Conservation (phyloP, 495 filamentous ascomycete genomes). For the Bacidia gigantensis region DNA sequence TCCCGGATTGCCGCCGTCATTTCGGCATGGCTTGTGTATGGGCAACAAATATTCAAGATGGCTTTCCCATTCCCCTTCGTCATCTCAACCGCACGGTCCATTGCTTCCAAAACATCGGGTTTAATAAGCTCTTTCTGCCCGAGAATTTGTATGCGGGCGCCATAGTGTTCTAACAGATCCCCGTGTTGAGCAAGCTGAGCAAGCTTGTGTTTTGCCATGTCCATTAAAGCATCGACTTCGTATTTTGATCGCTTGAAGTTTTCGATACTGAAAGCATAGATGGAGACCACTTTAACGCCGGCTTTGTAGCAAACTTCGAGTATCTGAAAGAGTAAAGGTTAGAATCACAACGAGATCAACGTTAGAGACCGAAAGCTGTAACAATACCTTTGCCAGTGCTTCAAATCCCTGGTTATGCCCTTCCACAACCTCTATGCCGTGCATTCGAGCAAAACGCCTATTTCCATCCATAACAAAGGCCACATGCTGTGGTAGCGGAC, state of each 20-base stretch:
- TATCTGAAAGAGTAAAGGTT: conserved; percentile 37
- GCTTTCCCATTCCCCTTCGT: conserved; percentile 71
- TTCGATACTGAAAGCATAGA: conserved; percentile 97
- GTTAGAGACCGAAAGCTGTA: not conserved
- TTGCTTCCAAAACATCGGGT: conserved; percentile 73
- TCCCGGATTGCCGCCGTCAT: conserved; percentile 83
- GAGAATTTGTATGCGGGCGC: conserved; percentile 69
- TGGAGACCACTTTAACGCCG: conserved; percentile 84
- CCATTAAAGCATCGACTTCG: conserved; percentile 94
- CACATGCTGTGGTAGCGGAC: conserved; percentile 83
- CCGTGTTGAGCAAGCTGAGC: conserved; percentile 84
- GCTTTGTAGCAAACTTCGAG: conserved; percentile 96
- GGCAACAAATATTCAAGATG: conserved; percentile 91
- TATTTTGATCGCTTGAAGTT: conserved; percentile 98
- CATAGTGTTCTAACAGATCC: conserved; percentile 83
- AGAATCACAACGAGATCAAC: not conserved
- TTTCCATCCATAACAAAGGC: conserved; percentile 99
- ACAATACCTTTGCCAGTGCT: conserved; percentile 66
- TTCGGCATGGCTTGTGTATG: conserved; percentile 91
- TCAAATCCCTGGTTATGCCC: conserved; percentile 97
- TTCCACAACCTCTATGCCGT: conserved; percentile 91
- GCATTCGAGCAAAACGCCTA: conserved; percentile 71
- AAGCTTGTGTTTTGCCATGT: conserved; percentile 91
- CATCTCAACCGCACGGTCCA: conserved; percentile 68
- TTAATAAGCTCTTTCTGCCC: conserved; percentile 69